Percentiles rank a stretch among this genome's conserved stretches.
Evolutionary conservation across 176 grass and related monocot species (phyloP).

Genomic region (Chloris gayana): DNA sequence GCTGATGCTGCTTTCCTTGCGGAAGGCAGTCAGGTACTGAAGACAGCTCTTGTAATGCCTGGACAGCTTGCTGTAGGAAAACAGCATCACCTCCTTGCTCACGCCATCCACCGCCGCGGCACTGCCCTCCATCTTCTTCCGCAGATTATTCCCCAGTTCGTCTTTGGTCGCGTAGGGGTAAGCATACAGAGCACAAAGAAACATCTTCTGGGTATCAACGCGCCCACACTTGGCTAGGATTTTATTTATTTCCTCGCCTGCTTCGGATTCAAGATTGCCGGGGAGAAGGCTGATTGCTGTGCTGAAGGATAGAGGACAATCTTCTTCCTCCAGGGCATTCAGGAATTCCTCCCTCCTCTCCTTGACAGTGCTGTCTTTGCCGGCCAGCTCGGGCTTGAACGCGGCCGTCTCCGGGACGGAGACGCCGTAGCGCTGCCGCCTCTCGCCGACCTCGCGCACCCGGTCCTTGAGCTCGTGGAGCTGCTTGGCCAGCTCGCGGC

Average conservation of each 20-base stretch:
- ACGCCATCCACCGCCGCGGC: neutral
- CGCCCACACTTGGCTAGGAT: neutral
- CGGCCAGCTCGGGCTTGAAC: neutral
- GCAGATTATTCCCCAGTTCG: neutral
- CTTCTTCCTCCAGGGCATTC: neutral
- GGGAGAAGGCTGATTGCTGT: neutral
- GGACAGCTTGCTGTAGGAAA: constrained; percentile 12
- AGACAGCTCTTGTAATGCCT: neutral
- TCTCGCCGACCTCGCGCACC: neutral
- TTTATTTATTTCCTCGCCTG: neutral
- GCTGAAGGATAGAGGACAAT: neutral
- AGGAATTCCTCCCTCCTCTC: neutral
- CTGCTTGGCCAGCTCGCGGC: neutral
- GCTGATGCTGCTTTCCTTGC: neutral
- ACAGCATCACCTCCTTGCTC: neutral
- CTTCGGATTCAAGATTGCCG: neutral
- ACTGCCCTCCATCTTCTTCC: neutral
- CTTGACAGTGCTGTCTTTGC: neutral
- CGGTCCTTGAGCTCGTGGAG: neutral
- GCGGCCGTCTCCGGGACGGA: neutral
- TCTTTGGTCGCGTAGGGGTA: neutral
- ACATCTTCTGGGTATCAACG: neutral
- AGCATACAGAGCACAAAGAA: neutral
- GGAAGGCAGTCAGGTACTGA: neutral
- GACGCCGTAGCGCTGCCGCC: neutral